Base-by-base conservation (phyloP, 1,284 basidiomycete genomes). In the Moesziomyces antarcticus region DNA sequence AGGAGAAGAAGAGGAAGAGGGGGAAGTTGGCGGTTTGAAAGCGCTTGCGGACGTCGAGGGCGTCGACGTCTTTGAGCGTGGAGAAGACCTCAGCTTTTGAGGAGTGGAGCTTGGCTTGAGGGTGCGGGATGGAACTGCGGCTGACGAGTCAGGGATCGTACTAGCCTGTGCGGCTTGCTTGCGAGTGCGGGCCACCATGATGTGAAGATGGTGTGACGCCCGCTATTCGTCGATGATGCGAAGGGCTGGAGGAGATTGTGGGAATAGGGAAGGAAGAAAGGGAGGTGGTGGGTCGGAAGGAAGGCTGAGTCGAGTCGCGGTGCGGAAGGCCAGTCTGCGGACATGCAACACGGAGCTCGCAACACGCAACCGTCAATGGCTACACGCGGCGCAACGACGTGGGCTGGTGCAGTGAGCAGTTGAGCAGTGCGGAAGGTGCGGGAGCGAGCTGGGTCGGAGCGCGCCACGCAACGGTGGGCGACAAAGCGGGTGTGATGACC, bases 131-230 rank as follows among this genome's bases (percentile, higher is more conserved):
- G 37, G 16, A n/a, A 16, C 16, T 18, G 37, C 11, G 14, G 37
- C 37, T 40, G 37, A 7, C 14, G 37, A 18, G 18, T 16, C 37
- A 5, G 37, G 11, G 42, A 46, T 42, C 37, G 30, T 50, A 27
- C 30, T 11, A 33, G 30, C 30, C 30, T 33, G 10, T 13, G 55
- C 50, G 5, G 59, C 50, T 40, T 55, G 50, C 41, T 47, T 50
- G 55, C 65, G 65, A 20, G 59, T 68, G n/a, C 14, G 52, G 13
- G 35, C 41, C 30, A 62, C 59, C 65, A 68, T 62, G 22, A 25
- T 30, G 25, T 37, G 33, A n/a, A 40, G 37, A 18, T 18, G 37
- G 18, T 6, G 14, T 18, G 14, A 40, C 37, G 11, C 16, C 3
- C 33, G 13, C 10, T 33, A 14, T 14, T 3, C 33, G 13, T 33